Evolutionary conservation across 2,329 filamentous ascomycete genomes (phyloP).

Genomic region (Colletotrichum sidae): DNA sequence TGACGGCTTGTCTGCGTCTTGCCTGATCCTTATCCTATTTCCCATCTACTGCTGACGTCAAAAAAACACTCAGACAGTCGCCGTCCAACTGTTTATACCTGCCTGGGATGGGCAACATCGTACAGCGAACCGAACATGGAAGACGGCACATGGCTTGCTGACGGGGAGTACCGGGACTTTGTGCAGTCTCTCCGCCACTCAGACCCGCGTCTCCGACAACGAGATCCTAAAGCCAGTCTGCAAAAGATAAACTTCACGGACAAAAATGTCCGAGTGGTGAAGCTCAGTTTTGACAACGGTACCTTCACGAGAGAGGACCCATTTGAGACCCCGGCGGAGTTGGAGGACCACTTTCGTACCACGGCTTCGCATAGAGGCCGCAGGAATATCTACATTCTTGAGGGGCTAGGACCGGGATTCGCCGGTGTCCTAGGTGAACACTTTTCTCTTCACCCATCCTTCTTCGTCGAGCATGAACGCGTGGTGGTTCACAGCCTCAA

Average conservation of each 20-base stretch:
- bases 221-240: constrained; percentile 39
- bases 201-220: constrained; percentile 38
- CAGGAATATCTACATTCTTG: constrained; percentile 40
- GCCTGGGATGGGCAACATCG: neutral
- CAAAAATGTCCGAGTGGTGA: constrained; percentile 35
- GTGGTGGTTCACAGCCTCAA: constrained; percentile 41
- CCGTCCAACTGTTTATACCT: neutral
- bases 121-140: constrained; percentile 23
- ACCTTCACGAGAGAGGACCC: constrained; percentile 27
- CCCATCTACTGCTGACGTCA: too few species aligned
- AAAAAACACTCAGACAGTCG: neutral
- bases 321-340: constrained; percentile 21
- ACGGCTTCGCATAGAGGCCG: constrained; percentile 9
- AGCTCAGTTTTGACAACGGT: constrained; percentile 32
- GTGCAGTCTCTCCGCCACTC: constrained; percentile 35
- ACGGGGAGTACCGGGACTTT: constrained; percentile 32
- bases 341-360: constrained; percentile 19
- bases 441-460: constrained; percentile 40
- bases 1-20: constrained; percentile 1
- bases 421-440: constrained; percentile 38
- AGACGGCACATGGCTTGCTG: constrained; percentile 28
- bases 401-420: constrained; percentile 40
- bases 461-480: constrained; percentile 43
- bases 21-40: neutral
- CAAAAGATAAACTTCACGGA: constrained; percentile 38